Evolutionary conservation across 164 flowering plant genomes (phyloP).

Genomic region (Platanus orientalis): DNA sequence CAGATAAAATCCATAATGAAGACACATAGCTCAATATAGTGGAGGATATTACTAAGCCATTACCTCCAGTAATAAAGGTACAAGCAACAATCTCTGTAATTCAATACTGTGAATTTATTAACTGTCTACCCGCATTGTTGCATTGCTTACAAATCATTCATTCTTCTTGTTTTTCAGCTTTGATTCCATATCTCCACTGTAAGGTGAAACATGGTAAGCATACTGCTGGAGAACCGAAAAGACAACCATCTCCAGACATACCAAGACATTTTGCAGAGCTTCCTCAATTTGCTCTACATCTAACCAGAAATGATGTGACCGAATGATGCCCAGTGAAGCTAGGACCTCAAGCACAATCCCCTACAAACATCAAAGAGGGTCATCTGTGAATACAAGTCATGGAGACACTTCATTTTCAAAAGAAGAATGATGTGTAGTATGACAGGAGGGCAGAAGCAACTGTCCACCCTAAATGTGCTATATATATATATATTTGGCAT

Average conservation of each 20-base stretch:
- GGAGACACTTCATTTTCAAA: not conserved
- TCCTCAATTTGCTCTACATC: conserved; percentile 85
- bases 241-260: conserved; percentile 87
- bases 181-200: conserved; percentile 65
- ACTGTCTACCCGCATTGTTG: not conserved
- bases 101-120: too few relatives aligned
- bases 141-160: conserved; percentile 22
- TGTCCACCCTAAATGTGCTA: not conserved
- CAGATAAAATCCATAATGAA: too few relatives aligned
- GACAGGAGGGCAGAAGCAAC: not conserved
- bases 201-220: conserved; percentile 79
- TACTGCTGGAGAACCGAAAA: conserved; percentile 90
- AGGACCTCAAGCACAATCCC: conserved; percentile 68
- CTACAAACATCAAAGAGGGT: conserved; percentile 35
- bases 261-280: conserved; percentile 75
- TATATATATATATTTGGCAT: too few relatives aligned
- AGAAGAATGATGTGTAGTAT: too few relatives aligned
- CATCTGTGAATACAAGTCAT: not conserved
- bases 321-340: conserved; percentile 55
- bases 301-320: conserved; percentile 80
- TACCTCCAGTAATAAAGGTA: not conserved
- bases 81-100: not conserved
- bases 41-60: not conserved
- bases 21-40: not conserved
- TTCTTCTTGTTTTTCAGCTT: conserved; percentile 46